Base-by-base conservation (phyloP, 192 early-diverging fungal species). In the Entomortierella beljakovae region DNA sequence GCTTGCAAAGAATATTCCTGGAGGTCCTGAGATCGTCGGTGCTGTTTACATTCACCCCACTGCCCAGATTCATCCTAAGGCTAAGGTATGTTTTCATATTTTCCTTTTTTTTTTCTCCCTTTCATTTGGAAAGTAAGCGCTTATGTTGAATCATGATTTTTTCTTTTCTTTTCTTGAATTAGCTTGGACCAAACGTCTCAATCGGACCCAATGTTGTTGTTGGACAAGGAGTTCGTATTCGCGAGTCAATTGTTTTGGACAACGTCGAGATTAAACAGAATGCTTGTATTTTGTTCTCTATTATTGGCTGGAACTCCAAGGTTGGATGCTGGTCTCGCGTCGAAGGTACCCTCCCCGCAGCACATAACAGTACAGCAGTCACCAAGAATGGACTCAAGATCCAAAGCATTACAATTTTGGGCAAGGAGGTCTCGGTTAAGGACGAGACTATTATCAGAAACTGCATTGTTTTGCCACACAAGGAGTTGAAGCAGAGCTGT, bases 391-490 rank as follows among this genome's bases (percentile, higher is more conserved):
- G 97, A 40, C 85, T 94, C 80, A 98, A 98, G 89, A 89, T 94
- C 58, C 95, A 96, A 76, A 92, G 90, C 59, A 92, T 96, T 58
- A 92, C 94, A 43, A 97, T 99, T 61, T 86, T 99, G 28, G 96
- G 93, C 84, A 94, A 96, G 73, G 95, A 94, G 71, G 96, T 98
- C 25, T 88, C 89, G 10, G 93, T 99, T 54, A 93, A 91, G 71
- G 95, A 98, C 80, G 98, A 99, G 85, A 88, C 90, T 60, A 91
- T 96, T 34, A 94, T 99, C 68, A 89, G 98, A 71, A 97, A 98
- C 87, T 98, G 96, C 66, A 96, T 98, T 61, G 97, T 99, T 32
- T 77, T 99, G 69, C 98, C 98, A 28, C 93, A 98, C 87, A 99
- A 99, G 91, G 98, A 97, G 61, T 86, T 99, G 61, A 93, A 93